Evolutionary conservation across 2,329 filamentous ascomycete species (phyloP), one percentile per base, ranked within the genome.

Genomic region (Chaetomiaceae sp.): DNA sequence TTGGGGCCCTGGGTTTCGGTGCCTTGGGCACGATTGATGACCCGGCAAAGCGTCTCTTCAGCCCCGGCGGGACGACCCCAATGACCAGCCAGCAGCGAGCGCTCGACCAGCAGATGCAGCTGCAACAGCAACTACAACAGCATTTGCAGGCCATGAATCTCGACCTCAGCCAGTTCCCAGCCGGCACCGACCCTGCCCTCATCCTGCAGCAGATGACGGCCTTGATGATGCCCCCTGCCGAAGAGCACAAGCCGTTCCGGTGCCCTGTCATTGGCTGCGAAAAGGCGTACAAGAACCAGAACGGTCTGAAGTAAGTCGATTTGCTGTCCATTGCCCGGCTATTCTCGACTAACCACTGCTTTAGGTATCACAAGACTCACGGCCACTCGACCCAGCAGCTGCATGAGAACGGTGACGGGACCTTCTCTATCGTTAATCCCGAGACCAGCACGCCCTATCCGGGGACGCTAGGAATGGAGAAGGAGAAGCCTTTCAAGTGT

Each of bases 251-350:
- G 73, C 94, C 94, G 0, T 99, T 96, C 78, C 89, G 91, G 69
- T 99, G 94, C 66, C 94, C 94, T 1, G 94, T 99, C 47, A 95
- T 99, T 68, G 94, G 94, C 6, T 99, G 94, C 66, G 94, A 97
- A 71, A 99, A 99, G 77, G 92, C 94, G 0, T 99, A 99, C 76
- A 99, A 99, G 79, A 99, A 99, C 70, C 94, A 97, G 69, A 99
- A 99, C 63, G 94, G 94, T 46, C 78, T 99, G 53, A 99, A 97
- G 82, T 99, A 90, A 63, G 76, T 74, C 14, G 27, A 9, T 12
- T 6, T 6, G 9, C 8, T 11, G 9, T 7, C 14, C 27, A 11
- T 31, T 31, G 27, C 8, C 8, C 27, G 27, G 27, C 8, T 31
- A 9, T 31, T 31, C 8, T 9, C 22, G n/a, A 8, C 66, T 72